Evolutionary conservation across 2,329 filamentous ascomycete genomes (phyloP), one percentile per base, ranked within the genome.

Genomic region (Fusarium lateritium): DNA sequence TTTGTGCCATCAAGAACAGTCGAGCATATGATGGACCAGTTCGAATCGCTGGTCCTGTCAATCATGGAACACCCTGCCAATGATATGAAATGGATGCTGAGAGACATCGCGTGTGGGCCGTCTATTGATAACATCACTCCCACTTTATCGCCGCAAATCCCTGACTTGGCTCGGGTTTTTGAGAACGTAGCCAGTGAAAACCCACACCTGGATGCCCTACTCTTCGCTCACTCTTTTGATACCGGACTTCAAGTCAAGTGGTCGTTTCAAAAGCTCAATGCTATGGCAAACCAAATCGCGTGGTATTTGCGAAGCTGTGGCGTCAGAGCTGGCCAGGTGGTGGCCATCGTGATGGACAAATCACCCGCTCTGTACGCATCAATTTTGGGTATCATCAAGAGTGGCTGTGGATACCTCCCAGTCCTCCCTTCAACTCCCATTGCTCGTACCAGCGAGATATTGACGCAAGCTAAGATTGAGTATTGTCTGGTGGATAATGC

Each of bases 331-430:
- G 86, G 89, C 9, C 83, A 88, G 17, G 80, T 93, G 11, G 82
- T 97, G n/a, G 90, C 89, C 34, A 86, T 97, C 44, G 83, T 91
- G 45, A 90, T 97, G 86, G 88, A 94, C 22, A 97, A 96, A 75
- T 94, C 91, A 0, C 77, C 89, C 2, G 78, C 89, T 26, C 80
- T 97, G 1, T 97, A 97, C 74, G 83, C 90, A 28, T 85, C 89
- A 0, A 92, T 97, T 26, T 82, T 97, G 31, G 94, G 89, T 2
- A 86, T 91, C 22, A 78, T 93, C 33, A 97, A 97, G 73, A 82
- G 88, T 7, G 93, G 93, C 10, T 90, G 89, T 72, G 93, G 90
- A 9, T 96, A 97, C 74, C 80, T 97, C n/a, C 93, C 94, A 0
- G 83, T 97, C 6, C 84, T 93, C 1, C 91, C 92, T 1, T 88